Evolutionary conservation across 2,329 filamentous ascomycete genomes (phyloP).

Genomic region (Lecanoromycetidae sp.): DNA sequence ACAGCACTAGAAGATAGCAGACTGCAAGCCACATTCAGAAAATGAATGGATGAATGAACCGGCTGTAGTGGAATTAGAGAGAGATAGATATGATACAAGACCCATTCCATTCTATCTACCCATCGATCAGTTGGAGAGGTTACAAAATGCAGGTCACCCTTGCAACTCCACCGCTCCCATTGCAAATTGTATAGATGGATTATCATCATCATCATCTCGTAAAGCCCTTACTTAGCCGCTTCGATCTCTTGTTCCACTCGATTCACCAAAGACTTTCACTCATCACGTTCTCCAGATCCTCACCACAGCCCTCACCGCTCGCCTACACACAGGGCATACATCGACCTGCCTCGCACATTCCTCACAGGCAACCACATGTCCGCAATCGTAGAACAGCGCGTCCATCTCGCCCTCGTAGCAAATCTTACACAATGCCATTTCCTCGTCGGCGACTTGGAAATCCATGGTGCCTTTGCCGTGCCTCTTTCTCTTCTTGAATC

Average conservation of each 20-base stretch:
- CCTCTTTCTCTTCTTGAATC: slow-evolving; percentile 48
- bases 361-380: slow-evolving; percentile 50
- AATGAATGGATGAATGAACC: too few species aligned
- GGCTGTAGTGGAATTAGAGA: too few species aligned
- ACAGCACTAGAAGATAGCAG: too few species aligned
- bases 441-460: slow-evolving; percentile 51
- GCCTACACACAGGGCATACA: slow-evolving; percentile 48
- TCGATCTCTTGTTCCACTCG: neutral
- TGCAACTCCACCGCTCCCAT: too few species aligned
- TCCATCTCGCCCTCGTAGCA: slow-evolving; percentile 50
- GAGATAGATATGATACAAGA: too few species aligned
- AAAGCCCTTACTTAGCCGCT: too few species aligned
- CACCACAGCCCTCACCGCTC: slow-evolving; percentile 43
- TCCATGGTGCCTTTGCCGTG: slow-evolving; percentile 49
- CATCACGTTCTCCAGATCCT: slow-evolving; percentile 41
- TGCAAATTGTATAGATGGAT: too few species aligned
- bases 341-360: slow-evolving; percentile 47
- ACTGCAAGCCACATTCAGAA: too few species aligned
- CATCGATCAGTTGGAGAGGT: too few species aligned
- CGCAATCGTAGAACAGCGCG: slow-evolving; percentile 51
- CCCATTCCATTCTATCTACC: too few species aligned
- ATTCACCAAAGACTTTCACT: neutral
- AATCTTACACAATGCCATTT: slow-evolving; percentile 47
- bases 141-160: too few species aligned
- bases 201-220: slow-evolving; percentile 2